Evolutionary conservation across 2,329 filamentous ascomycete genomes (phyloP).

Genomic region (Fusarium aywerte): DNA sequence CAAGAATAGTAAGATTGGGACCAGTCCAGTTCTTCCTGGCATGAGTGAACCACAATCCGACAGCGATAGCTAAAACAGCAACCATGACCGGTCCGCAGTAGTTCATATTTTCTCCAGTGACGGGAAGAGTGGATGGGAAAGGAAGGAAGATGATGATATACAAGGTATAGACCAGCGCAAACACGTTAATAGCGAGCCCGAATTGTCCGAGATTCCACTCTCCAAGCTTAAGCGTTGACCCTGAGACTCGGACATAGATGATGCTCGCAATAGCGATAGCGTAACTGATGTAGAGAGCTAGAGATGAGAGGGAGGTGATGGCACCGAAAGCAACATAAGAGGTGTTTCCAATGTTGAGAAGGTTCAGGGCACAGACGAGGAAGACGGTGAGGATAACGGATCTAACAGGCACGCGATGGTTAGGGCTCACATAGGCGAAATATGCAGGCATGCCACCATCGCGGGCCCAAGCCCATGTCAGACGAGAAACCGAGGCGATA

Average conservation of each 20-base stretch:
- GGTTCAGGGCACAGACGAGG: slow-evolving; percentile 43
- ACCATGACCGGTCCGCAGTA: slow-evolving; percentile 44
- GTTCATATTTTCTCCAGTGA: slow-evolving; percentile 41
- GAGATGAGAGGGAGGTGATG: slow-evolving; percentile 39
- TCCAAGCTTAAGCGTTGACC: slow-evolving; percentile 31
- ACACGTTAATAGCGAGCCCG: slow-evolving; percentile 32
- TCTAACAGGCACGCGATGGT: slow-evolving; percentile 38
- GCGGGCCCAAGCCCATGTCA: slow-evolving; percentile 44
- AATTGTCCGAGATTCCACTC: slow-evolving; percentile 42
- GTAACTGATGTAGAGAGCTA: slow-evolving; percentile 44
- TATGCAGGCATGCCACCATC: slow-evolving; percentile 43
- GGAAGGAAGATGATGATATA: slow-evolving; percentile 44
- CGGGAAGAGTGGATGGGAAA: slow-evolving; percentile 40
- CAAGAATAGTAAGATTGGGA: slow-evolving; percentile 41
- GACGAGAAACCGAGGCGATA: slow-evolving; percentile 42
- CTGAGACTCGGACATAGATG: slow-evolving; percentile 33
- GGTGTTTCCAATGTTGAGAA: slow-evolving; percentile 42
- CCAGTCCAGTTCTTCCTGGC: slow-evolving; percentile 42
- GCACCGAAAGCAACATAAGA: slow-evolving; percentile 44
- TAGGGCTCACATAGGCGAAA: slow-evolving; percentile 42
- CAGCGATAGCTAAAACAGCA: slow-evolving; percentile 31
- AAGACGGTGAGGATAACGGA: slow-evolving; percentile 42
- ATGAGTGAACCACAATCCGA: slow-evolving; percentile 33
- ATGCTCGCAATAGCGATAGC: slow-evolving; percentile 43
- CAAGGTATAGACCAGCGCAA: slow-evolving; percentile 40